Evolutionary conservation across 108 stramenopile species (phyloP).

Genomic region (Nitzschia palea): DNA sequence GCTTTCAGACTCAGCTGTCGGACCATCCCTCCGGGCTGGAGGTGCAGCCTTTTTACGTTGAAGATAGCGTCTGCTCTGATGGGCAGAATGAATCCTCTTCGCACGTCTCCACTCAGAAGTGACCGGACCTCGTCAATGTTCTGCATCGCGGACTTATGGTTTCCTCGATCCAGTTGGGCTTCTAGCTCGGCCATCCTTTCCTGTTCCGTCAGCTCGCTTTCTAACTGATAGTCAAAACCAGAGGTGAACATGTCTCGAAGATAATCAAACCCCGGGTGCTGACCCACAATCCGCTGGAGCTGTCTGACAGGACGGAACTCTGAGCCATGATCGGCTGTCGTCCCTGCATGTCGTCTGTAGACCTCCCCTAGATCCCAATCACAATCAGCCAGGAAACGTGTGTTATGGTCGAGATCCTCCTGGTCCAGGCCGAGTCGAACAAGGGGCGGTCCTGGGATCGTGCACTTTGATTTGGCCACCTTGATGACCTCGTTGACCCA

Average conservation of each 20-base stretch:
- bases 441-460: too few relatives aligned
- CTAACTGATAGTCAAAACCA: not conserved
- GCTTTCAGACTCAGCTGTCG: not conserved
- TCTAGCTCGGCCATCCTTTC: not conserved
- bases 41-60: not conserved
- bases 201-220: not conserved
- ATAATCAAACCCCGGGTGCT: not conserved
- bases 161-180: not conserved
- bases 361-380: not conserved
- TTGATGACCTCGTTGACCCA: too few relatives aligned
- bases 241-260: not conserved
- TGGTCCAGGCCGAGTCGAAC: too few relatives aligned
- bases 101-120: not conserved
- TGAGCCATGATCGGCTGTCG: not conserved
- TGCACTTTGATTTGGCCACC: too few relatives aligned
- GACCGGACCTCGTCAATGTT: not conserved
- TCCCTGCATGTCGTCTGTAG: not conserved
- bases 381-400: not conserved
- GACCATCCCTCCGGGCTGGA: not conserved
- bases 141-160: not conserved
- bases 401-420: too few relatives aligned
- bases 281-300: not conserved
- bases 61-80: not conserved
- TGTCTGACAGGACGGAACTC: not conserved
- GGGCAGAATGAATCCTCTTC: not conserved